Percentiles rank a stretch among this genome's conserved stretches.
Evolutionary conservation across 371 early-diverging fungal species (phyloP).

Genomic region (Rhizomucor pusillus): DNA sequence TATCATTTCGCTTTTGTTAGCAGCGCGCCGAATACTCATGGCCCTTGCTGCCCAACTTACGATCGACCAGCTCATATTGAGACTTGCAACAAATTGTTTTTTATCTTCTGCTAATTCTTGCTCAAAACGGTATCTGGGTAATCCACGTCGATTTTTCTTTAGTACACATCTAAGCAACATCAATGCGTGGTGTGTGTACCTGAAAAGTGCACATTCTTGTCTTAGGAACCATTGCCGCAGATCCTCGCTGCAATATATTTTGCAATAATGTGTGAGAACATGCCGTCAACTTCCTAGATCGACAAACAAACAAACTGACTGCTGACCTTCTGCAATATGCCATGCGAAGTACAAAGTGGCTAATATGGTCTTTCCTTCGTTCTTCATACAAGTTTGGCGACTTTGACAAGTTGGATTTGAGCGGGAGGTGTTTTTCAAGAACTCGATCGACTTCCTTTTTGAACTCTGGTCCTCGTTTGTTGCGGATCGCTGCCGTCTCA

Average conservation of each 20-base stretch:
- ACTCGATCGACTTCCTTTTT: slow-evolving; percentile 55
- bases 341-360: slow-evolving; percentile 91
- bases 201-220: slow-evolving; percentile 85
- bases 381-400: slow-evolving; percentile 55
- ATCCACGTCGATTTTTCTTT: no score
- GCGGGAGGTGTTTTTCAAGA: slow-evolving; percentile 66
- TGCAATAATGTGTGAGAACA: neutral
- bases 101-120: slow-evolving; percentile 55
- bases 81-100: slow-evolving; percentile 48
- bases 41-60: slow-evolving; percentile 22
- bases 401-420: slow-evolving; percentile 49
- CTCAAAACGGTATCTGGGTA: slow-evolving; percentile 53
- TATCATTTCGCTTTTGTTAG: no score
- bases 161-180: neutral
- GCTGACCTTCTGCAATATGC: slow-evolving; percentile 86
- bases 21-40: no score
- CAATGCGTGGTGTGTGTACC: slow-evolving; percentile 27
- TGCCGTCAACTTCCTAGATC: no score
- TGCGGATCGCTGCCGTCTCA: slow-evolving; percentile 78
- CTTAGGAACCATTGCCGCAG: slow-evolving; percentile 88
- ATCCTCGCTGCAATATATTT: slow-evolving; percentile 61
- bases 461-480: slow-evolving; percentile 62
- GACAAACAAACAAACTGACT: no score
- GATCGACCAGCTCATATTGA: slow-evolving; percentile 57
- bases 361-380: slow-evolving; percentile 88